Evolutionary conservation across 2,329 filamentous ascomycete genomes (phyloP), one percentile per base, ranked within the genome.

Genomic region (Magnaporthales sp.): DNA sequence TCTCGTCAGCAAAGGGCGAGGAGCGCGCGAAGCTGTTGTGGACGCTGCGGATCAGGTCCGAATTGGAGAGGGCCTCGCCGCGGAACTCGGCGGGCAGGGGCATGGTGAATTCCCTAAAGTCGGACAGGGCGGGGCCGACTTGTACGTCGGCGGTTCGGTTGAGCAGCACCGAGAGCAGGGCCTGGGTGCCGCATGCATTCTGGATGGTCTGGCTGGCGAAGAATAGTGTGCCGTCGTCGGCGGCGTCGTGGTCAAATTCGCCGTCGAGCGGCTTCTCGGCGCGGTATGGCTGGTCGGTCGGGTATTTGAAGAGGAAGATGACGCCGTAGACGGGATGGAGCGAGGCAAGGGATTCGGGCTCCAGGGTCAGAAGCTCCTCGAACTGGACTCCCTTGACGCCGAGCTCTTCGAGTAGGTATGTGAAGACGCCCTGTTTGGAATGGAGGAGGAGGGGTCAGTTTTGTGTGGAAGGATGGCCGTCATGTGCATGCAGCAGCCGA

Each of bases 241-340:
- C 83, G 71, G 87, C 82, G 80, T 97, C 93, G 77, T 92, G 97
- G 38, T 80, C 83, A 68, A 58, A 58, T n/a, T 58, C 22, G 62
- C 95, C 95, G 76, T 98, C 93, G 70, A 88, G 85, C 0, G 93
- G 93, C 61, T 84, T 84, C 67, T 86, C 83, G 58, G 77, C 78
- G 51, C 80, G 86, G 80, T 83, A 89, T 72, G 82, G 85, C 68
- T 78, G 85, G 75, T 91, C 88, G 68, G 88, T 93, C 64, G 87
- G 91, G 79, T 91, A 99, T 81, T 97, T 98, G 88, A 99, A 99
- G 77, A 99, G 91, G 80, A 99, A 99, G 75, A 99, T 97, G 71
- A 99, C 92, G 74, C 95, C 95, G 80, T 97, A 96, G 66, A 97
- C 84, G 22, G 91, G 91, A 72, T 90, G 88, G 38, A 93, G 85